These are phyloP conservation scores for Nothopassalora personata DNA, from an alignment of 2,329 filamentous ascomycete genomes.

Conservation along the genomic window DNA sequence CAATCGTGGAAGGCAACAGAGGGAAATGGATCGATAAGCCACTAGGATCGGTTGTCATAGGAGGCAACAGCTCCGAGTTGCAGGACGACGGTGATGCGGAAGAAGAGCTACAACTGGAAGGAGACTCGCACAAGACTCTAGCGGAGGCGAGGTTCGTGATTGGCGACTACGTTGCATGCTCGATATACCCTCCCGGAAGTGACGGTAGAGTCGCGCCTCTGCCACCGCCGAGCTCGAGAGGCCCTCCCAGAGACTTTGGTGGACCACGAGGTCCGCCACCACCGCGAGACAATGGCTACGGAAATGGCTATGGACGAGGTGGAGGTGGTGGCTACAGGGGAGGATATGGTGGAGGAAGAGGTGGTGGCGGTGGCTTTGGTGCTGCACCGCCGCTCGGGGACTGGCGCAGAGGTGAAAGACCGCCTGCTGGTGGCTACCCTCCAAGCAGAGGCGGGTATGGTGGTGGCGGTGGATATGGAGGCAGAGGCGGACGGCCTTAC, in stretches of 20 bases:
- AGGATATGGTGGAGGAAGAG: conserved; percentile 22
- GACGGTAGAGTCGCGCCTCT: conserved; percentile 68
- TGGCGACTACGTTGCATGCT: conserved; percentile 81
- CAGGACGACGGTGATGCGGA: conserved; percentile 31
- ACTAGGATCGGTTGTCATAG: conserved; percentile 75
- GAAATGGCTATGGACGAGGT: conserved; percentile 23
- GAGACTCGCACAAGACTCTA: conserved; percentile 67
- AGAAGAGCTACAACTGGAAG: conserved; percentile 34
- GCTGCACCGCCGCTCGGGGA: conserved; percentile 32
- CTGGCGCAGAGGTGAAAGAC: conserved; percentile 37
- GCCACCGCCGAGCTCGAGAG: conserved; percentile 44
- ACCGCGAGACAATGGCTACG: conserved; percentile 27
- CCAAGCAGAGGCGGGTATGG: conserved; percentile 14
- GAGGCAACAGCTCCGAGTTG: conserved; percentile 34
- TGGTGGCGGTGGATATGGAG: conserved; percentile 26
- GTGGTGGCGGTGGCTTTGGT: conserved; percentile 25
- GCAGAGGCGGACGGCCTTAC: conserved; percentile 26
- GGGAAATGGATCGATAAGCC: conserved; percentile 72
- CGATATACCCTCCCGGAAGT: conserved; percentile 67
- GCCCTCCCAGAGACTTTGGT: conserved; percentile 28
- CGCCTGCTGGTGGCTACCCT: conserved; percentile 26
- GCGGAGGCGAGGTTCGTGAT: conserved; percentile 75
- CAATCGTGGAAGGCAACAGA: conserved; percentile 39
- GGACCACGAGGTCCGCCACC: conserved; percentile 33
- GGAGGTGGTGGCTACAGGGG: conserved; percentile 22